Conservation (phyloP, 2,329 filamentous ascomycete species). For the Ophiostoma sp. region DNA sequence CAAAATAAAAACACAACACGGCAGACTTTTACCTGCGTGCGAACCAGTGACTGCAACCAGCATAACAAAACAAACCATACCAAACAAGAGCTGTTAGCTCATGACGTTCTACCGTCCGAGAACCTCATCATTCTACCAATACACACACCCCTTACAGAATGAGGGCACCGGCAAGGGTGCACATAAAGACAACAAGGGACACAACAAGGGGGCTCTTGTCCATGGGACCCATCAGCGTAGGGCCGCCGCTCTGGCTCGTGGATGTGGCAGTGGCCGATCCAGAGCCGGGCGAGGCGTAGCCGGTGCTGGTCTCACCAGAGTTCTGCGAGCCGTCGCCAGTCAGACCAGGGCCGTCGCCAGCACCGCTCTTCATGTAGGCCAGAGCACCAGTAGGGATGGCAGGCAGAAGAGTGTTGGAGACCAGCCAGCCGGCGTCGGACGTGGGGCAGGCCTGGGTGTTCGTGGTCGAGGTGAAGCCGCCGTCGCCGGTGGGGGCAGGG, state of each 20-base stretch:
- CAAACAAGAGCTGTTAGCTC: not conserved
- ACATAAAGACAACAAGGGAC: conserved; percentile 34
- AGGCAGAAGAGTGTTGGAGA: conserved; percentile 47
- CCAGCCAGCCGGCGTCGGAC: conserved; percentile 46
- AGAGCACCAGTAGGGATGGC: conserved; percentile 47
- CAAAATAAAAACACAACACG: not conserved
- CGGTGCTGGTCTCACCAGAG: conserved; percentile 44
- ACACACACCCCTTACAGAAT: conserved; percentile 33
- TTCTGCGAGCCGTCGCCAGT: conserved; percentile 51
- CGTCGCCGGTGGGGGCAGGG: conserved; percentile 47
- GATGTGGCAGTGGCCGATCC: conserved; percentile 37
- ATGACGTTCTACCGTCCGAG: not conserved
- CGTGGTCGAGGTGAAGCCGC: conserved; percentile 46
- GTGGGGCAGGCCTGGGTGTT: conserved; percentile 47
- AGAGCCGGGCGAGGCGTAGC: conserved; percentile 38
- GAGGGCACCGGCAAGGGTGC: conserved; percentile 39
- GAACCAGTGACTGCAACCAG: not conserved
- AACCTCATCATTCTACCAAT: not conserved
- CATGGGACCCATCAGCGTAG: conserved; percentile 32
- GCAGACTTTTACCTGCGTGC: not conserved
- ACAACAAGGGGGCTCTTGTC: conserved; percentile 38
- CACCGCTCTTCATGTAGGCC: conserved; percentile 51
- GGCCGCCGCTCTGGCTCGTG: conserved; percentile 32
- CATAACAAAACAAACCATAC: not conserved
- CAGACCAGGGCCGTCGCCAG: conserved; percentile 51